Conservation (phyloP, 2,329 filamentous ascomycete genomes). For the Fusarium lateritium region DNA sequence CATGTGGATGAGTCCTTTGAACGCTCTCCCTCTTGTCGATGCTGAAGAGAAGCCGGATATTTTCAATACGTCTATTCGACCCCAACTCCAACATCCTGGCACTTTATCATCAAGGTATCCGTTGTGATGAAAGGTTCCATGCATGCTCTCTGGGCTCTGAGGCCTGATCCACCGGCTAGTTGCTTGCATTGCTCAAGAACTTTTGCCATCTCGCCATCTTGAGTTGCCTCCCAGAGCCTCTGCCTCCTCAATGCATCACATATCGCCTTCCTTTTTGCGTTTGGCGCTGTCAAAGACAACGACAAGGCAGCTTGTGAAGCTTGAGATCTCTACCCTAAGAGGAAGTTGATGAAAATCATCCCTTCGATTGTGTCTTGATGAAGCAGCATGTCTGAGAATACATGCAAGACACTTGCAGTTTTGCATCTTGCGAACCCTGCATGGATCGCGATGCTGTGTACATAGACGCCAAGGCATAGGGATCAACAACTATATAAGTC, state of each 20-base stretch:
- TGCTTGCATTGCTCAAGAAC: conserved; percentile 38
- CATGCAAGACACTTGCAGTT: conserved; percentile 15
- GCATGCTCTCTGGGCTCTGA: conserved; percentile 21
- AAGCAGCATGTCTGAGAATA: conserved; percentile 5
- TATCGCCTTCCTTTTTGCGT: conserved; percentile 47
- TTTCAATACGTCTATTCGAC: neutral
- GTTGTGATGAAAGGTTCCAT: conserved; percentile 23
- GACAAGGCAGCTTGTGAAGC: conserved; percentile 19
- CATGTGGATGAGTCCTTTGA: neutral
- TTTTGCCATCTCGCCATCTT: conserved; percentile 37
- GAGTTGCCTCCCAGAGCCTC: conserved; percentile 13
- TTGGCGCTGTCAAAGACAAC: conserved; percentile 21
- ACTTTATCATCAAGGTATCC: conserved; percentile 32
- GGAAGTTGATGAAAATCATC: conserved; percentile 44
- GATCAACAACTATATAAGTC: conserved; percentile 43
- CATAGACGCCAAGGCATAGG: neutral
- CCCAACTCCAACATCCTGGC: conserved; percentile 12
- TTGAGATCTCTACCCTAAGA: conserved; percentile 33
- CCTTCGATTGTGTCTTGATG: conserved; percentile 28
- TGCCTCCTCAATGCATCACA: conserved; percentile 19
- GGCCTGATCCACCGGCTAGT: conserved; percentile 9
- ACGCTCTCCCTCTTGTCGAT: neutral
- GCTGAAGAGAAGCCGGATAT: neutral
- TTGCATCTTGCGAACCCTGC: conserved; percentile 7
- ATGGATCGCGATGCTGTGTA: conserved; percentile 13